Evolutionary conservation across 805 yeast species (phyloP).

Genomic region (Ogataea nonfermentans): DNA sequence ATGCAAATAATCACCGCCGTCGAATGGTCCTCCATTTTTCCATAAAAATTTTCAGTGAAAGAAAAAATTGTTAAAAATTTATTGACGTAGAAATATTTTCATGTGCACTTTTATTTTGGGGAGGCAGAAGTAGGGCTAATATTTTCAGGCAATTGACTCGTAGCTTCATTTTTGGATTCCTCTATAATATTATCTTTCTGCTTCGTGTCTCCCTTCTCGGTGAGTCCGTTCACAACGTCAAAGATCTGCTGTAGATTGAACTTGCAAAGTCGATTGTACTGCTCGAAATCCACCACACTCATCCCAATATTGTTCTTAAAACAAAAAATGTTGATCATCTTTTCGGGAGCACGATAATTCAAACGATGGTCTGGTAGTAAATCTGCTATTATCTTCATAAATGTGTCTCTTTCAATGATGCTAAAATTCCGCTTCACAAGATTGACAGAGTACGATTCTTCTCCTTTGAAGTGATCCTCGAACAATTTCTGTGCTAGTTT

Average conservation of each 20-base stretch:
- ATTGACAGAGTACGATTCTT: conserved; percentile 69
- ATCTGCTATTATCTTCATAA: conserved; percentile 55
- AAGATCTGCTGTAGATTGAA: conserved; percentile 82
- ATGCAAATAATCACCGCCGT: conserved; percentile 49
- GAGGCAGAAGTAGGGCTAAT: conserved; percentile 1
- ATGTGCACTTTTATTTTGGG: conserved; percentile 1
- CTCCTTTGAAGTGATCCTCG: conserved; percentile 17
- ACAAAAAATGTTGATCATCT: conserved; percentile 79
- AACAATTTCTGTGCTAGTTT: conserved; percentile 38
- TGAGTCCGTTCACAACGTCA: conserved; percentile 38
- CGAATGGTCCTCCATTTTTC: conserved; percentile 10
- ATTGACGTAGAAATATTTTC: no score
- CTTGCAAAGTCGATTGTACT: conserved; percentile 58
- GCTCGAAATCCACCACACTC: conserved; percentile 61
- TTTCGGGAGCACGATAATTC: conserved; percentile 76
- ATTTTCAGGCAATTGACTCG: not conserved
- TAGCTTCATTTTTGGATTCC: not conserved
- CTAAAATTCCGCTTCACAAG: conserved; percentile 77
- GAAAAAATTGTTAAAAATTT: not conserved
- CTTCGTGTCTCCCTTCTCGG: conserved; percentile 5
- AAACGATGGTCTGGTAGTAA: conserved; percentile 60
- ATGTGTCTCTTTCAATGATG: conserved; percentile 65
- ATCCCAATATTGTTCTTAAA: conserved; percentile 87
- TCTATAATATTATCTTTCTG: conserved; percentile 4
- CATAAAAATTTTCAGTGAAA: conserved; percentile 9